Base-by-base conservation (phyloP, 2,329 filamentous ascomycete genomes). In the Alternaria atra region DNA sequence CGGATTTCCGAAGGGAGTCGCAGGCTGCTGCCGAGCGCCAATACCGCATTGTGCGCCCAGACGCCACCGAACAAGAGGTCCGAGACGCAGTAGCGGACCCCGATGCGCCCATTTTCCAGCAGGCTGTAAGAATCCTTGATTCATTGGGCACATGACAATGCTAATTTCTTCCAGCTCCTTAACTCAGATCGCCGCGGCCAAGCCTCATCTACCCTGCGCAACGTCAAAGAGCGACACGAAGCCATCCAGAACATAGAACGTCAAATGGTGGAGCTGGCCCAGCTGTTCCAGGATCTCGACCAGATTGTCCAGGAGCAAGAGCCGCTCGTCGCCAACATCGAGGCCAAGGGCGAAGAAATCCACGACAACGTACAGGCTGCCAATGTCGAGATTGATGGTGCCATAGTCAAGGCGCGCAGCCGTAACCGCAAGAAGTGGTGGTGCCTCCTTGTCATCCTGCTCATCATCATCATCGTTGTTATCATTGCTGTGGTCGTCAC, bases 371-470 rank as follows among this genome's bases (percentile, higher is more conserved):
- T 97, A 48, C 88, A 90, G 73, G 91, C 95, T 78, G 94, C 90
- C 66, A 97, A 95, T 75, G 86, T 88, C 65, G 89, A 97, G 79
- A 91, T 98, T 61, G 89, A 86, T 39, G 87, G 86, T n/a, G 94
- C 94, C 12, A 91, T 97, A 64, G 85, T 86, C 63, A 97, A 92
- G 69, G 94, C 94, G 8, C 86, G 90, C 54, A 68, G 67, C 64
- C 72, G 76, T 55, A 77, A 87, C 88, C 70, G 92, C 91, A 97
- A 96, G 93, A 97, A 97, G 91, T 97, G 93, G 94, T 94, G 91
- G 78, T 97, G 93, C 84, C 82, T 97, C 69, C 89, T 90, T 73
- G 92, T 97, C 73, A 82, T 85, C 70, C 66, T 80, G 48, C 64
- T 79, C 65, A 72, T 77, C 63, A 68, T 77, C 58, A 73, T 77